These are phyloP conservation scores for Lophiostoma macrostomum DNA, from an alignment of 495 filamentous ascomycete species.

Conservation along the genomic window DNA sequence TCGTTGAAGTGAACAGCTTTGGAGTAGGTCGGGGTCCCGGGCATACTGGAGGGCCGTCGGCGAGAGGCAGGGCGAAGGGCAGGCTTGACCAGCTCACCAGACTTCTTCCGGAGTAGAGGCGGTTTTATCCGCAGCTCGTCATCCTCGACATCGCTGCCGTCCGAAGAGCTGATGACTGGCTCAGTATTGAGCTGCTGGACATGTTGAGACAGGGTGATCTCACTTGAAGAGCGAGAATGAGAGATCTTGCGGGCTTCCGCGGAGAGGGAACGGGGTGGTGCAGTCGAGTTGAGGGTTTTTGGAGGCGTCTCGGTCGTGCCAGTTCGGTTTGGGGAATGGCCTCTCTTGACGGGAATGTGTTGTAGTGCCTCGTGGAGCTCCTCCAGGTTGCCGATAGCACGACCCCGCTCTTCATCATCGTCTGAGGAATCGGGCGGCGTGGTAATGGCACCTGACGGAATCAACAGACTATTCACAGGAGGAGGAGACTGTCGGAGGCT, in stretches of 20 bases:
- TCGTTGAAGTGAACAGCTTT: conserved; percentile 97
- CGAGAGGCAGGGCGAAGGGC: conserved; percentile 75
- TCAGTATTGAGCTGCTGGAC: conserved; percentile 28
- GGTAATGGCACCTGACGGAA: conserved; percentile 76
- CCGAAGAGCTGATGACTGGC: conserved; percentile 35
- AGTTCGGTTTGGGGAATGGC: conserved; percentile 55
- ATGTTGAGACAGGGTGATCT: conserved; percentile 47
- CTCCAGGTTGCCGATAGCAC: conserved; percentile 60
- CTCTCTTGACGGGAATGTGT: conserved; percentile 66
- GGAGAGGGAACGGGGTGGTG: conserved; percentile 42
- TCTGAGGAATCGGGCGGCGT: conserved; percentile 87
- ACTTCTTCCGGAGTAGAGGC: conserved; percentile 94
- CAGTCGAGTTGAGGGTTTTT: conserved; percentile 30
- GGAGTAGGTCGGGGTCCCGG: conserved; percentile 89
- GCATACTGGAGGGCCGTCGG: conserved; percentile 90
- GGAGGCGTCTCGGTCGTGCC: conserved; percentile 42
- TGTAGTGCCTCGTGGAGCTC: conserved; percentile 82
- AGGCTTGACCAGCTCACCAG: conserved; percentile 91
- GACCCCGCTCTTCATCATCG: conserved; percentile 73
- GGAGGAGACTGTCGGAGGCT: conserved; percentile 74
- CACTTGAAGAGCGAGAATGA: conserved; percentile 83
- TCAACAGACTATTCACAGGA: conserved; percentile 64
- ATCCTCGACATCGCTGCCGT: conserved; percentile 60
- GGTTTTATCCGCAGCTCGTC: conserved; percentile 59
- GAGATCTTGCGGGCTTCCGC: conserved; percentile 63